phyloP scores from a whole-genome alignment of 371 early-diverging fungal genomes.

The Mucor velutinosus region DNA sequence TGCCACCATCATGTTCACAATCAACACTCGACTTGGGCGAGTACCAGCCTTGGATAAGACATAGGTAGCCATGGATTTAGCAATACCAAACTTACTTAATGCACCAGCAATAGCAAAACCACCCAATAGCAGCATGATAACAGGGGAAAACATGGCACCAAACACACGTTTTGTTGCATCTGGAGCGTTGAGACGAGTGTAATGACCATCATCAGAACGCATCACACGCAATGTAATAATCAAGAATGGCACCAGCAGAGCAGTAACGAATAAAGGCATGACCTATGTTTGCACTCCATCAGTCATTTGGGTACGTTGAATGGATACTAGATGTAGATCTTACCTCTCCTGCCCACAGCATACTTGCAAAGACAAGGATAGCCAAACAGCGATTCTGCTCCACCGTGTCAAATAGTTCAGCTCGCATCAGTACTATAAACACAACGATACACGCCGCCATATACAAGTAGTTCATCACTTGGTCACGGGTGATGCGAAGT shows the following conservation, averaged over 20 bases:
- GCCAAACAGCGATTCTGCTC: constrained; percentile 87
- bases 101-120: constrained; percentile 95
- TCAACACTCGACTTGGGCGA: constrained; percentile 65
- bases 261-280: constrained; percentile 94
- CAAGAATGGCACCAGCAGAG: constrained; percentile 85
- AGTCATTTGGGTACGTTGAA: not conserved
- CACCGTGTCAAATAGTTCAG: constrained; percentile 57
- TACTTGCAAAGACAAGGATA: constrained; percentile 82
- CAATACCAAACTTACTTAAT: constrained; percentile 60
- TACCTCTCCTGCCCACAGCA: constrained; percentile 95
- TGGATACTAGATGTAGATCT: not conserved
- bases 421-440: constrained; percentile 56
- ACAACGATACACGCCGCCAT: constrained; percentile 52
- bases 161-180: constrained; percentile 86
- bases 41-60: constrained; percentile 74
- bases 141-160: constrained; percentile 91
- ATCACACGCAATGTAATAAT: constrained; percentile 85
- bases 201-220: constrained; percentile 58
- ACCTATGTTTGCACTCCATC: constrained; percentile 50
- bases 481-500: constrained; percentile 40
- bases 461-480: constrained; percentile 39
- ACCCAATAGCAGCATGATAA: constrained; percentile 93
- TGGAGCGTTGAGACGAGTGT: constrained; percentile 56
- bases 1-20: constrained; percentile 78
- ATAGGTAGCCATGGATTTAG: constrained; percentile 67